These are phyloP conservation scores for Brassica balearica DNA, from an alignment of 441 rosid genomes.

Conservation along the genomic window DNA sequence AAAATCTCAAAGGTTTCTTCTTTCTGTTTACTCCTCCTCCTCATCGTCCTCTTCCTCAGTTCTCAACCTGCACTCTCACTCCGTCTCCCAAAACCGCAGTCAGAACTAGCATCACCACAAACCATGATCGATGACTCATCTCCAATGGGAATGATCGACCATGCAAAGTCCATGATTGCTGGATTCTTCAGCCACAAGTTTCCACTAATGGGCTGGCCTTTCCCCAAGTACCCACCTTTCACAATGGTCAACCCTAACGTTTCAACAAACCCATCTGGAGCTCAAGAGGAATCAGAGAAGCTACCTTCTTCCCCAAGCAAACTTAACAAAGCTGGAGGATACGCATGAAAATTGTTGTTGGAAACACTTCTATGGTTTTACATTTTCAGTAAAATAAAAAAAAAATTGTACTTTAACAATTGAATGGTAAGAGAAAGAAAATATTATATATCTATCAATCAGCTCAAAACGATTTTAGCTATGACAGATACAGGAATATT, in stretches of 20 bases:
- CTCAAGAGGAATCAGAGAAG: slow-evolving; percentile 37
- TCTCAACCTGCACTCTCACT: slow-evolving; percentile 35
- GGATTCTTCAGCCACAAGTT: slow-evolving; percentile 42
- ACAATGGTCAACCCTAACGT: slow-evolving; percentile 40
- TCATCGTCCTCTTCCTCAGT: slow-evolving; percentile 29
- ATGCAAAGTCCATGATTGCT: slow-evolving; percentile 36
- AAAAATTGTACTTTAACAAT: slow-evolving; percentile 15
- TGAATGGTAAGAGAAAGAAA: slow-evolving; percentile 10
- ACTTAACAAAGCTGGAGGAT: slow-evolving; percentile 33
- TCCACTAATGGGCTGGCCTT: slow-evolving; percentile 41
- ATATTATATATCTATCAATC: slow-evolving; percentile 24
- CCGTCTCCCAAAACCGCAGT: slow-evolving; percentile 25
- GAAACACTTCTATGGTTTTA: slow-evolving; percentile 17
- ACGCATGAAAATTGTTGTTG: slow-evolving; percentile 14
- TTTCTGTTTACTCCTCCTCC: slow-evolving; percentile 32
- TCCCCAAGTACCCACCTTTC: slow-evolving; percentile 44
- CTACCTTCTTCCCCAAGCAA: slow-evolving; percentile 42
- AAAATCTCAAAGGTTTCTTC: slow-evolving; percentile 36
- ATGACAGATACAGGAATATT: slow-evolving; percentile 79
- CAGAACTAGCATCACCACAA: slow-evolving; percentile 8
- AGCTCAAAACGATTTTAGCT: slow-evolving; percentile 49
- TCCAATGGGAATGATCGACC: slow-evolving; percentile 19
- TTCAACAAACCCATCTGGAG: slow-evolving; percentile 36
- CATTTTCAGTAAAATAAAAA: slow-evolving; percentile 28
- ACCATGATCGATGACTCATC: slow-evolving; percentile 24